Conservation (phyloP, 2,329 filamentous ascomycete genomes). For the Hymenoscyphus scutula region DNA sequence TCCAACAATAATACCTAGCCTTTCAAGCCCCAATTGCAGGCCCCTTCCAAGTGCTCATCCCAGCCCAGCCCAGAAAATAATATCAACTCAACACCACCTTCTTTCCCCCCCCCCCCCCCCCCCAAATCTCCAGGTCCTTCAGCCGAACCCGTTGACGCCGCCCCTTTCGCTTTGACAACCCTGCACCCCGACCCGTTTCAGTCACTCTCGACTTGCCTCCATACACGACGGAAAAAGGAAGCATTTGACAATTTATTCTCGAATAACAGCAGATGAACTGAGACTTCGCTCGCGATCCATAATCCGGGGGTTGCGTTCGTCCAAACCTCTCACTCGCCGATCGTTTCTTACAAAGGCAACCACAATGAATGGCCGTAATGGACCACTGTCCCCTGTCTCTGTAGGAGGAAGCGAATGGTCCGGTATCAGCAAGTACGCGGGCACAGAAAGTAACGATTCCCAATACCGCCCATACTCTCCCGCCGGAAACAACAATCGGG, state of each 20-base stretch:
- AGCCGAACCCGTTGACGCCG: constrained; percentile 17
- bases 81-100: not conserved
- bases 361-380: constrained; percentile 70
- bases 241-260: constrained; percentile 13
- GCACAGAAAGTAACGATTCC: constrained; percentile 34
- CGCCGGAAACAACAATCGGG: constrained; percentile 50
- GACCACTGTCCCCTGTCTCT: constrained; percentile 78
- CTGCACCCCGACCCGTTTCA: constrained; percentile 23
- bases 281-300: constrained; percentile 18
- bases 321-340: constrained; percentile 13
- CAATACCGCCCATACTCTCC: constrained; percentile 41
- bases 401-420: constrained; percentile 82
- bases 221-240: constrained; percentile 11
- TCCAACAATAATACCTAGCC: not conserved
- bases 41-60: not conserved
- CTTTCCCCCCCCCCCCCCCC: no score
- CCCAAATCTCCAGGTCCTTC: constrained; percentile 2
- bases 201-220: constrained; percentile 9
- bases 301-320: constrained; percentile 19
- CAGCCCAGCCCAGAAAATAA: not conserved
- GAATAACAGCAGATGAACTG: constrained; percentile 18
- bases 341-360: constrained; percentile 23
- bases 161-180: constrained; percentile 28
- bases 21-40: not conserved
- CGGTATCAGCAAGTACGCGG: constrained; percentile 63